Percentiles rank a stretch among this genome's conserved stretches.
These are phyloP conservation scores for Lentinus tigrinus DNA, from an alignment of 768 basidiomycete species.

Conservation along the genomic window DNA sequence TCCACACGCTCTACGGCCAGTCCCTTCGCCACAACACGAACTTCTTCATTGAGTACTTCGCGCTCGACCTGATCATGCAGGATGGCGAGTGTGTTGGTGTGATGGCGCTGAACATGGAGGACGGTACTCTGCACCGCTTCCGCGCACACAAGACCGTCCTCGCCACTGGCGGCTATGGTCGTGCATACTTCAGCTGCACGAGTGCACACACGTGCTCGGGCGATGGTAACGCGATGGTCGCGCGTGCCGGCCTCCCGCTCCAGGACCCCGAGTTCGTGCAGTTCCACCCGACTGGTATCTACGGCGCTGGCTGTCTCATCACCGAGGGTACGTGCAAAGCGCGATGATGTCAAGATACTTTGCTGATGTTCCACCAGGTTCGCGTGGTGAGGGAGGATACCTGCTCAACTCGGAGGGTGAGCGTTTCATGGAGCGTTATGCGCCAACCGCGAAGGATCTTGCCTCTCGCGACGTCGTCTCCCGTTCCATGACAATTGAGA, in stretches of 20 bases:
- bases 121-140: constrained; percentile 98
- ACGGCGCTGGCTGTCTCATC: constrained; percentile 92
- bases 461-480: constrained; percentile 99
- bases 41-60: constrained; percentile 99
- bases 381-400: constrained; percentile 99
- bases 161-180: constrained; percentile 96
- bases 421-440: constrained; percentile 99
- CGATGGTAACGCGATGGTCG: constrained; percentile 93
- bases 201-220: constrained; percentile 97
- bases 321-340: constrained; percentile 97
- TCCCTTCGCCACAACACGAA: constrained; percentile 98
- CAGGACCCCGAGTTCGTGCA: constrained; percentile 98
- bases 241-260: constrained; percentile 83
- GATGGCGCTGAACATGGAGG: constrained; percentile 99
- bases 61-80: constrained; percentile 97
- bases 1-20: constrained; percentile 99
- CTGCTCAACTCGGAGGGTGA: constrained; percentile 98
- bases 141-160: constrained; percentile 96
- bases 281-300: constrained; percentile 94
- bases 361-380: constrained; percentile 90
- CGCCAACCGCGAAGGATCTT: constrained; percentile 98
- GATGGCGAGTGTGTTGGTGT: constrained; percentile 99
- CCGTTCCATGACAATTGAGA: constrained; percentile 98
- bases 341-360: constrained; percentile 89
- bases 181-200: constrained; percentile 94